Percentiles rank a stretch among this genome's conserved stretches.
Conservation (phyloP, 2,329 filamentous ascomycete genomes). For the Aschersonia sp. region DNA sequence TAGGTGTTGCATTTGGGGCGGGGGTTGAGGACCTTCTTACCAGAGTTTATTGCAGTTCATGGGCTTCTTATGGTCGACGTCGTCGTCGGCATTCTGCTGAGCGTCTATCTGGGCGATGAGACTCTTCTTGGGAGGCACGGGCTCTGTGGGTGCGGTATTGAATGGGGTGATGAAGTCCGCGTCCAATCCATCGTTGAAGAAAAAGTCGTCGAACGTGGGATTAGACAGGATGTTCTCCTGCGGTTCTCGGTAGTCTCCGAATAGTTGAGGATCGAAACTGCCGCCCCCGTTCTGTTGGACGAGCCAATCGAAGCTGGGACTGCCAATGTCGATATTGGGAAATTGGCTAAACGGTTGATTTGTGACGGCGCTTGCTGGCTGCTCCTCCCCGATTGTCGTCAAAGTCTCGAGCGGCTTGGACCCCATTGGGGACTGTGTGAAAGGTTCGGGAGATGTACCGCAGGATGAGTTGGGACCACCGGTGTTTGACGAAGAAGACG, state of each 20-base stretch:
- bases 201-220: constrained; percentile 58
- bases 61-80: constrained; percentile 42
- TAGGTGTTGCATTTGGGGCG: constrained; percentile 1
- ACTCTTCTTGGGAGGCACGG: constrained; percentile 40
- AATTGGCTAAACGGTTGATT: constrained; percentile 18
- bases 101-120: constrained; percentile 68
- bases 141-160: constrained; percentile 35
- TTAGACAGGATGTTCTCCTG: constrained; percentile 64
- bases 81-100: constrained; percentile 53
- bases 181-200: constrained; percentile 61
- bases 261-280: constrained; percentile 81
- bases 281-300: constrained; percentile 70
- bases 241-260: constrained; percentile 83
- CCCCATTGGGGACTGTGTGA: constrained; percentile 54
- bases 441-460: constrained; percentile 66
- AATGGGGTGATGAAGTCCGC: constrained; percentile 71
- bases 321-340: constrained; percentile 24
- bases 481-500: constrained; percentile 43
- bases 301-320: constrained; percentile 56
- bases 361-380: constrained; percentile 25
- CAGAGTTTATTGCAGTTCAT: constrained; percentile 87
- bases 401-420: constrained; percentile 49
- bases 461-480: constrained; percentile 50
- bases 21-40: constrained; percentile 34
- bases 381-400: constrained; percentile 53